Base-by-base conservation (phyloP, 306 rosid species). In the Abrus pulchellus region DNA sequence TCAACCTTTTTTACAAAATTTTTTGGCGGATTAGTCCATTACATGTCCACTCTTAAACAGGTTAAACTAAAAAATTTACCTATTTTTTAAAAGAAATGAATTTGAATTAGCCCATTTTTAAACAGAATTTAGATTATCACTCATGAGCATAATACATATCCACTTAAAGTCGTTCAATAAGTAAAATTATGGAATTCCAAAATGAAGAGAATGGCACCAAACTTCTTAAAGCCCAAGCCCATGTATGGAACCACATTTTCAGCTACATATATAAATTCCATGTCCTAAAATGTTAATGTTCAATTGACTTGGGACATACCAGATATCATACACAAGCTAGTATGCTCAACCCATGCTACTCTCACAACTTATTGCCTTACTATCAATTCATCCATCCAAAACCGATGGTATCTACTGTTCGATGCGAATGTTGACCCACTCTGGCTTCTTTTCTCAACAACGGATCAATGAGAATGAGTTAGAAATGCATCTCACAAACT, bases 281-380 rank as follows among this genome's bases (percentile, higher is more conserved):
- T 81, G 84, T 74, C 75, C 60, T 63, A 74, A 2, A 81, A 74
- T 20, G 20, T 20, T 20, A 20, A 47, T 65, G 80, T 2, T 75
- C 80, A 8, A 34, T 81, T 9, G 80, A 81, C 1, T 57, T 82
- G 0, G 0, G 3, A 50, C 70, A 75, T 82, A 3, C 76, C 71
- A 20, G 80, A 83, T 9, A 27, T 80, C 53, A 83, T 83, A 74
- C 77, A 85, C 80, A 81, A 57, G 49, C 20, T 20, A 20, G 20
- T 72, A 85, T 61, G 90, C 83, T 80, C 43, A 81, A 64, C 85
- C 91, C 70, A 79, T 89, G 73, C 70, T 84, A 13, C 87, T 87
- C 32, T 64, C 88, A 2, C 5, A 32, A 13, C 85, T 87, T 38
- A 50, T 47, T 44, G 70, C 44, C 0, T 59, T 64, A 0, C 83